These are phyloP conservation scores for Xylaria nigripes DNA, from an alignment of 495 filamentous ascomycete genomes.

Conservation along the genomic window DNA sequence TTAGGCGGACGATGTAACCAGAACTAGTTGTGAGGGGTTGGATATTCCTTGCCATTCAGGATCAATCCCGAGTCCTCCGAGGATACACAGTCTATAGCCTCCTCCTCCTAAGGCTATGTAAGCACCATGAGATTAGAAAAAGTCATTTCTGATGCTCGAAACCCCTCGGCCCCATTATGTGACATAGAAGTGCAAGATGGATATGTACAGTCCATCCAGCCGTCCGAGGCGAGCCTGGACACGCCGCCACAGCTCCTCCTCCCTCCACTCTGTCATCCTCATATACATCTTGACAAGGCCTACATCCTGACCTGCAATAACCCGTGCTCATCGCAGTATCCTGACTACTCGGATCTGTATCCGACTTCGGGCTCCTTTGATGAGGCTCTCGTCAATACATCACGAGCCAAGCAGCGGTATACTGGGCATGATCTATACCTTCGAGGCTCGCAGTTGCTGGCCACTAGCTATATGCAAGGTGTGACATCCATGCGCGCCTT, in stretches of 20 bases:
- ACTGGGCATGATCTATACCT: constrained; percentile 49
- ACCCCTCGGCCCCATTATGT: background rate
- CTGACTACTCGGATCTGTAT: constrained; percentile 51
- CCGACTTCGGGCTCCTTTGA: constrained; percentile 52
- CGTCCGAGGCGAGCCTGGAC: constrained; percentile 3
- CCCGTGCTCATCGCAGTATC: constrained; percentile 19
- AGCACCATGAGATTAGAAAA: constrained; percentile 10
- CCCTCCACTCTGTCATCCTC: constrained; percentile 63
- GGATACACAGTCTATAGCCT: background rate
- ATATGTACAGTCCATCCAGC: constrained; percentile 8
- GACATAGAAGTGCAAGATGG: constrained; percentile 18
- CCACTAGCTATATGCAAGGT: constrained; percentile 56
- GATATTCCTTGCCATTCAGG: no score
- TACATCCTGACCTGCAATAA: constrained; percentile 47
- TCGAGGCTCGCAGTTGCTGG: constrained; percentile 57
- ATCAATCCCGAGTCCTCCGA: no score
- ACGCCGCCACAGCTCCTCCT: constrained; percentile 33
- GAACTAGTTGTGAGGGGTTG: no score
- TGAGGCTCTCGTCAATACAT: constrained; percentile 57
- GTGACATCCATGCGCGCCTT: constrained; percentile 68
- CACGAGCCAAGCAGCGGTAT: constrained; percentile 54
- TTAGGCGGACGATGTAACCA: no score
- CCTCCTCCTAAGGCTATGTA: no score
- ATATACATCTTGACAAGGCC: constrained; percentile 71
- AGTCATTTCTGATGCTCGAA: constrained; percentile 7